These are phyloP conservation scores for Volutella citrinella DNA, from an alignment of 2,329 filamentous ascomycete species.

Conservation along the genomic window DNA sequence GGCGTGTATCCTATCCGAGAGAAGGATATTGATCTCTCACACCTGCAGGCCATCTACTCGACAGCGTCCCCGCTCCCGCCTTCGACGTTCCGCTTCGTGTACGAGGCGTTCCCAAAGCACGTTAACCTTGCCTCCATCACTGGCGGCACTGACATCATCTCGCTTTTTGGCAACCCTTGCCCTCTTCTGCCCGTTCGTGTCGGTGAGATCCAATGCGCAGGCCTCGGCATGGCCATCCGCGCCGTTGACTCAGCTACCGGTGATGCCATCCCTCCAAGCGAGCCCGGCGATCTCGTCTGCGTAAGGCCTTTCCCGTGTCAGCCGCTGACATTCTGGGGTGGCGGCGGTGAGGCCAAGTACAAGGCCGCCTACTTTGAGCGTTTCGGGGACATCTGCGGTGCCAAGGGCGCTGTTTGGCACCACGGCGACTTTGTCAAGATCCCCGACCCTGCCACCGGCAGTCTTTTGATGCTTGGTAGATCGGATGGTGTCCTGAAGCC, in stretches of 20 bases:
- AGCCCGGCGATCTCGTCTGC: slow-evolving; percentile 87
- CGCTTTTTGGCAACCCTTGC: slow-evolving; percentile 84
- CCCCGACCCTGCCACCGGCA: slow-evolving; percentile 65
- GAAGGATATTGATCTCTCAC: slow-evolving; percentile 53
- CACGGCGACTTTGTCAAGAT: slow-evolving; percentile 87
- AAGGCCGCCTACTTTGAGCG: slow-evolving; percentile 81
- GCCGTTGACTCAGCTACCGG: slow-evolving; percentile 59
- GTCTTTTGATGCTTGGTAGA: slow-evolving; percentile 85
- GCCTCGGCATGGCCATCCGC: slow-evolving; percentile 74
- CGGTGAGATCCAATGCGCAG: slow-evolving; percentile 75
- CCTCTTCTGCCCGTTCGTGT: slow-evolving; percentile 69
- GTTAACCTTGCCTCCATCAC: slow-evolving; percentile 92
- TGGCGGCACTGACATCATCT: slow-evolving; percentile 94
- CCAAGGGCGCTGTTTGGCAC: slow-evolving; percentile 66
- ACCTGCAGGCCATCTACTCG: slow-evolving; percentile 83
- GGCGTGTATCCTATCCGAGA: slow-evolving; percentile 55
- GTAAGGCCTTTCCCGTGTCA: slow-evolving; percentile 84
- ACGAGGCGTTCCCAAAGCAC: slow-evolving; percentile 73
- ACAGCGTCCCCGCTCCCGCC: slow-evolving; percentile 90
- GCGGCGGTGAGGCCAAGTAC: slow-evolving; percentile 66
- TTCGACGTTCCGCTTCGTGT: slow-evolving; percentile 89
- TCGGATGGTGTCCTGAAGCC: slow-evolving; percentile 94
- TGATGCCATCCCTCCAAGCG: slow-evolving; percentile 53
- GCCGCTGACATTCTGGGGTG: slow-evolving; percentile 84
- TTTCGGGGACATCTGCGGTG: slow-evolving; percentile 53